Evolutionary conservation across 192 early-diverging fungal genomes (phyloP), one percentile per base, ranked within the genome.

Genomic region (Chytriomyces sp.): DNA sequence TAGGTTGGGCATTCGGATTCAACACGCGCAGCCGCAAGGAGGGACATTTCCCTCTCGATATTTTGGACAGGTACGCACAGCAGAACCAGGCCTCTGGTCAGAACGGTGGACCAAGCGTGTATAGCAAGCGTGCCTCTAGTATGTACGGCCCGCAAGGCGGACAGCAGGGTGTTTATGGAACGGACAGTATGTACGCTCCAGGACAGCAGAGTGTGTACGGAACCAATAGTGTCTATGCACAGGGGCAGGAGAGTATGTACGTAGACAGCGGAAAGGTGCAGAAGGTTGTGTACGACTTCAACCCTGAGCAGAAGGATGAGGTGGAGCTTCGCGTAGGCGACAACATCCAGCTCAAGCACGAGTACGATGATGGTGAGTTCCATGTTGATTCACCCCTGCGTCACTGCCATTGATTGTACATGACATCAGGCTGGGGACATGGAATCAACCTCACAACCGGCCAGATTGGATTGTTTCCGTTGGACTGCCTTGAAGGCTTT

Each of bases 1-100:
- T n/a, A n/a, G n/a, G n/a, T 30, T 79, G 77, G 77, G 77, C 71
- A 52, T 72, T 70, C 64, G 76, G 76, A 31, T 79, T 57, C 38
- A 77, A 77, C 39, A 19, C 56, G n/a, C 58, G 52, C 19, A 79
- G 77, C 32, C 22, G 58, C 55, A 26, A 73, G 32, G 77, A 80
- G 37, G 77, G 77, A 3, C 44, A 40, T 30, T 78, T 78, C 64
- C 77, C 77, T 8, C 54, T 78, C 0, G 77, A 62, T 39, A 62
- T 62, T 39, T 36, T 62, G 7, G 60, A 62, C 26, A 62, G 26
- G 38, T 62, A 37, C 17, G 44, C 44, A n/a, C 44, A 49, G 44
- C 44, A 49, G 44, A 14, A 49, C 14, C 17, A 49, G 22, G 44
- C 17, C 17, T 14, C 17, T 1, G 17, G 22, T 14, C 14, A 49